Base-by-base conservation (phyloP, 306 rosid genomes). In the Carpinus fangiana region DNA sequence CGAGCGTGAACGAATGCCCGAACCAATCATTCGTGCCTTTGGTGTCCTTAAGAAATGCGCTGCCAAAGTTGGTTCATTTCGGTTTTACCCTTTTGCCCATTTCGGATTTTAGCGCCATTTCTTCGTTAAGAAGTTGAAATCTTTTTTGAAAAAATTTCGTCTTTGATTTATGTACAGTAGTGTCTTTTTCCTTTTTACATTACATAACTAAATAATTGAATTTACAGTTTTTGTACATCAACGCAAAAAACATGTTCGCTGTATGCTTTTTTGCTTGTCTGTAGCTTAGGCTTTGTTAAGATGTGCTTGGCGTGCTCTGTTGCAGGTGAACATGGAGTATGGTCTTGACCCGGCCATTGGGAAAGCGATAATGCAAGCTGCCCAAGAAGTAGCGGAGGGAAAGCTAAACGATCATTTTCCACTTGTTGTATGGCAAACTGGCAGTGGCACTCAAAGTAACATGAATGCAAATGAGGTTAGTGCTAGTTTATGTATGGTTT, bases 341-440 rank as follows among this genome's bases (percentile, higher is more conserved):
- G 97, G 99, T 28, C 99, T 96, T 81, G 98, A 96, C 82, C 89
- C 93, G 28, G 70, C 85, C 2, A 79, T 96, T 77, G 99, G 93
- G 75, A 93, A 96, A 84, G 97, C 99, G 5, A 80, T 96, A 2
- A 91, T 96, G 91, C 87, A 85, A 77, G 98, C 99, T 34, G 98
- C 99, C 6, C 91, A 93, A 67, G 99, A 96, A 89, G 99, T 96
- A 2, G 99, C 99, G 0, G 98, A 96, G 79, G 99, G 99, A 64
- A 96, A 96, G 85, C 90, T 93, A 2, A 96, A 93, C 62, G 94
- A 96, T 54, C 97, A 96, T 76, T 93, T 96, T 67, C 99, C 98
- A 10, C 97, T 96, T 17, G 99, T 96, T 85, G 96, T 96, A 13
- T 96, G 99, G 99, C 99, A 96, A 81, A 96, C 99, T 77, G 99